Evolutionary conservation across 441 rosid species (phyloP), one percentile per base, ranked within the genome.

Genomic region (Arabidopsis lyrata): DNA sequence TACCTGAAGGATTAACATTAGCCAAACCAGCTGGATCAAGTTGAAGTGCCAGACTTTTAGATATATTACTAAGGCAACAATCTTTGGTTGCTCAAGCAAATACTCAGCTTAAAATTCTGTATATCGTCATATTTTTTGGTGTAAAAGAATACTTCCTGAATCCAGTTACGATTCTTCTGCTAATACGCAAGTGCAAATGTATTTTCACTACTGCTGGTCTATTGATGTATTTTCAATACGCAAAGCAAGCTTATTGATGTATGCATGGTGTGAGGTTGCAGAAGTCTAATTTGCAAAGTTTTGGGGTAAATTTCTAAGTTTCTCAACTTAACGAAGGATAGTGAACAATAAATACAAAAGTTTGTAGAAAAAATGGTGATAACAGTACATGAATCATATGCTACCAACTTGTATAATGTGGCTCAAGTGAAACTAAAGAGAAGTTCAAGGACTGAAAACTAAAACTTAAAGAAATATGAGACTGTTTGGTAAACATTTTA

Each of bases 1-100:
- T 82, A 63, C 83, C 84, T 14, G 92, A 83, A 79, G 91, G 84
- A 29, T 80, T 92, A 29, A 82, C 83, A 42, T 86, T 89, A 39
- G 44, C 63, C 60, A 87, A 85, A 67, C 80, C 83, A 44, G 68
- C 86, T 8, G 81, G 83, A 66, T 70, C 86, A 66, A 71, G 64
- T 53, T 77, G 63, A 72, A 66, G 11, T 60, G 15, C 8, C 44
- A 50, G 36, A 42, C 6, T 58, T 63, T 29, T 48, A 47, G 76
- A 64, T 56, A 13, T 56, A 14, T 45, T n/a, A 70, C 58, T n/a
- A 70, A 50, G 22, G 74, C 64, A 54, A 34, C 74, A 48, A 38
- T 31, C 73, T 74, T 36, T 59, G 35, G 68, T 74, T 74, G 73
- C 49, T 67, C 66, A 55, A 47, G 61, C 55, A 77, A 56, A 70